phyloP scores from a whole-genome alignment of 2,329 filamentous ascomycete species.

The Chrysoporthe puriensis region DNA sequence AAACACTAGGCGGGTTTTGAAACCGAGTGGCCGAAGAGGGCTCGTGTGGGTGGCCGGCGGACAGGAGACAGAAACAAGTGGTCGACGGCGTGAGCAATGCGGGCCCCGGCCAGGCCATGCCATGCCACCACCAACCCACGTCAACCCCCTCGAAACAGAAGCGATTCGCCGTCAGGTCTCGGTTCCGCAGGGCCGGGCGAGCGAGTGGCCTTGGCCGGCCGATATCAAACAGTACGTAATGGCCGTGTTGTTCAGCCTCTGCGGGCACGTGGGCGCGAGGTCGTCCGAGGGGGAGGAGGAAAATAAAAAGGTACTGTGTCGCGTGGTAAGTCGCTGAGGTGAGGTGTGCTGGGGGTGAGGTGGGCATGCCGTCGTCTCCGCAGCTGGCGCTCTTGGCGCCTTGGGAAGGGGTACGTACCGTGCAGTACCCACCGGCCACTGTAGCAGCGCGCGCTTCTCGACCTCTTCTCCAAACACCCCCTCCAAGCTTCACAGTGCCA shows the following conservation, averaged over 20 bases:
- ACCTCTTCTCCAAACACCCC: too few relatives aligned
- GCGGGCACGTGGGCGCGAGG: conserved; percentile 2
- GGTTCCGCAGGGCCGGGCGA: neutral
- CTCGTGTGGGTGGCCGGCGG: neutral
- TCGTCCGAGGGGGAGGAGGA: neutral
- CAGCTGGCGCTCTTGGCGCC: neutral
- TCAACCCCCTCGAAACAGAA: conserved; percentile 5
- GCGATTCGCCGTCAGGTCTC: conserved; percentile 6
- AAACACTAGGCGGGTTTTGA: conserved; percentile 15
- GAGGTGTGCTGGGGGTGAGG: neutral
- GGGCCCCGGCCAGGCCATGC: conserved; percentile 11
- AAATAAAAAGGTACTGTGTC: neutral
- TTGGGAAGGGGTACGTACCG: neutral
- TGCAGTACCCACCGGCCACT: too few relatives aligned
- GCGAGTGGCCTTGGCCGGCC: neutral
- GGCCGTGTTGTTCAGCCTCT: conserved; percentile 5
- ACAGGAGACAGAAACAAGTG: conserved; percentile 5
- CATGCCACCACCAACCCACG: conserved; percentile 8
- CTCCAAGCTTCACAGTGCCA: too few relatives aligned
- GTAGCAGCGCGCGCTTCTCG: too few relatives aligned
- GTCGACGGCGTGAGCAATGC: conserved; percentile 3
- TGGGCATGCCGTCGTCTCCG: neutral
- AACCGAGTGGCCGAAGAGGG: conserved; percentile 7
- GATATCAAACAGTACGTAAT: neutral
- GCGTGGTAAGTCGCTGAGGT: neutral